Evolutionary conservation across 768 basidiomycete genomes (phyloP).

Genomic region (Mycena leptocephala): DNA sequence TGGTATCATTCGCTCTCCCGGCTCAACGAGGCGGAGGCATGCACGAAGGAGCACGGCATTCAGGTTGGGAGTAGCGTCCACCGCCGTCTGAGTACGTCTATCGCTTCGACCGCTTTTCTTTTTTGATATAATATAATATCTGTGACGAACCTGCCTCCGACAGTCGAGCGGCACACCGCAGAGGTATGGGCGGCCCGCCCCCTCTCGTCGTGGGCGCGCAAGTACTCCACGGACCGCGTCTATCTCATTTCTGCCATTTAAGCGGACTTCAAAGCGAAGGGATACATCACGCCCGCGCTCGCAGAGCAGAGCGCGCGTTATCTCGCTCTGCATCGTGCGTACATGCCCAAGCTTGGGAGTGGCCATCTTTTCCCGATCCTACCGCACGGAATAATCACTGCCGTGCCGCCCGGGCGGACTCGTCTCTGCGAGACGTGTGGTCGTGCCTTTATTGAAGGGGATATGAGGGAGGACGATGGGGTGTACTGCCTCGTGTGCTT

Average conservation of each 20-base stretch:
- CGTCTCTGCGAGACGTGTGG: slow-evolving; percentile 3
- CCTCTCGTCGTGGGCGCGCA: too few relatives aligned
- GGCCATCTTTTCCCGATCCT: slow-evolving; percentile 11
- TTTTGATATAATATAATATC: neutral
- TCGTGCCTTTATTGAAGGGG: too few relatives aligned
- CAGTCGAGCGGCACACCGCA: slow-evolving; percentile 7
- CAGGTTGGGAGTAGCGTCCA: neutral
- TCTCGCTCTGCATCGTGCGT: neutral
- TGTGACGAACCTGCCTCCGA: slow-evolving; percentile 3
- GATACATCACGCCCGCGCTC: slow-evolving; percentile 7
- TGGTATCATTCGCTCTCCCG: too few relatives aligned
- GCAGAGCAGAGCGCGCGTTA: slow-evolving; percentile 4
- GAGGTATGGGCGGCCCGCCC: slow-evolving; percentile 6
- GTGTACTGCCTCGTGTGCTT: too few relatives aligned
- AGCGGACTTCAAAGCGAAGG: slow-evolving; percentile 4
- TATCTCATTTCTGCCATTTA: slow-evolving; percentile 10
- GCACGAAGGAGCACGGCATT: too few relatives aligned
- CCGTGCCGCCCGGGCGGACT: neutral
- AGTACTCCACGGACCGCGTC: too few relatives aligned
- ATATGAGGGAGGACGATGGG: too few relatives aligned
- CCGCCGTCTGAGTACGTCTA: slow-evolving; percentile 10
- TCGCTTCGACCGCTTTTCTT: neutral
- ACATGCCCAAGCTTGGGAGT: too few relatives aligned
- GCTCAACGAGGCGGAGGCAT: too few relatives aligned
- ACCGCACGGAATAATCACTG: slow-evolving; percentile 10